phyloP scores from a whole-genome alignment of 164 flowering plant genomes.

The Amborella trichopoda region DNA sequence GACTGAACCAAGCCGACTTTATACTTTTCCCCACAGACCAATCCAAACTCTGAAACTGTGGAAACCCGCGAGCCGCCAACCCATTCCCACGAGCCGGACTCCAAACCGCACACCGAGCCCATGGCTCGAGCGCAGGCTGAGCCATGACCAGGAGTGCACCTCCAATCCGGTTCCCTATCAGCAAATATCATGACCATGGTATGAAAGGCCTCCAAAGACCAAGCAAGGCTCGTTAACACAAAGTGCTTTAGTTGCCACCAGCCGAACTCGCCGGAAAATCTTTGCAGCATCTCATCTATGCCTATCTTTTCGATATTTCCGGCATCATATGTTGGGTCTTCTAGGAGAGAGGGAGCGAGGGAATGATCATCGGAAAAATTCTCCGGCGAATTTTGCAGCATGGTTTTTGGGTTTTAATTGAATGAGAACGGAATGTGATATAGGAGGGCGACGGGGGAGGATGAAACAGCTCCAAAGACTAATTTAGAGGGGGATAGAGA shows the following conservation, averaged over 20 bases:
- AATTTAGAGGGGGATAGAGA: too few species aligned
- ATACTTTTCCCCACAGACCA: slow-evolving; percentile 64
- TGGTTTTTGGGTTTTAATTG: too few species aligned
- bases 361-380: not conserved
- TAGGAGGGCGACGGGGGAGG: too few species aligned
- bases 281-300: slow-evolving; percentile 69
- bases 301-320: slow-evolving; percentile 21
- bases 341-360: not conserved
- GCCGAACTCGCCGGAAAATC: slow-evolving; percentile 78
- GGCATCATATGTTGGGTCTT: not conserved
- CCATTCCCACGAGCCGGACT: slow-evolving; percentile 83
- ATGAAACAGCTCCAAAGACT: too few species aligned
- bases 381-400: too few species aligned
- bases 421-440: too few species aligned
- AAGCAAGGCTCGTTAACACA: slow-evolving; percentile 63
- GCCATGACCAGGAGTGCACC: slow-evolving; percentile 13
- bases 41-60: slow-evolving; percentile 69
- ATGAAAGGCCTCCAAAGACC: slow-evolving; percentile 87
- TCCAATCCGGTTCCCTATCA: slow-evolving; percentile 70
- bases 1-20: slow-evolving; percentile 84
- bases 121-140: not conserved
- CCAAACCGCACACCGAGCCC: slow-evolving; percentile 34
- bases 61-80: slow-evolving; percentile 42
- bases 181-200: slow-evolving; percentile 99
- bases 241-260: slow-evolving; percentile 75